phyloP scores from a whole-genome alignment of 2,329 filamentous ascomycete genomes.

The Sordariomycetes sp. region DNA sequence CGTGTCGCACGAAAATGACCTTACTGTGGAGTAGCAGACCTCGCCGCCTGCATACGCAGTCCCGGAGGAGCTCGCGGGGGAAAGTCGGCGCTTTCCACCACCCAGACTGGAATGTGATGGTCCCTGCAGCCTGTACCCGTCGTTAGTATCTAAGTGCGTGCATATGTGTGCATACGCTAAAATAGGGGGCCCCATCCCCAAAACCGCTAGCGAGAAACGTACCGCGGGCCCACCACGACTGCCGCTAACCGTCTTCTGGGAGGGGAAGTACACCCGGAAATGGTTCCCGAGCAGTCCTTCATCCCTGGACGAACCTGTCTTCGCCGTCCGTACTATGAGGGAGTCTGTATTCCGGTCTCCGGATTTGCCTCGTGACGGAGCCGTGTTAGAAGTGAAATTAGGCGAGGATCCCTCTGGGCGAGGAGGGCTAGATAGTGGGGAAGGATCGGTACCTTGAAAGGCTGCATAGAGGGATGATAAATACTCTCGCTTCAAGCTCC shows the following conservation, averaged over 20 bases:
- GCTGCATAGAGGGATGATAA: constrained; percentile 42
- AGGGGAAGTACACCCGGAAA: constrained; percentile 73
- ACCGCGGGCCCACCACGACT: constrained; percentile 52
- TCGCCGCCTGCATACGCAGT: constrained; percentile 57
- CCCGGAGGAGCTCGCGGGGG: constrained; percentile 56
- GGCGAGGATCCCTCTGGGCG: not conserved
- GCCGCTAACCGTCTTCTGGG: constrained; percentile 48
- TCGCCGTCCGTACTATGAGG: not conserved
- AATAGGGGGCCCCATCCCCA: not conserved
- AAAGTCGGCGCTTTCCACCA: constrained; percentile 63
- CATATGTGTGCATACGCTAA: not conserved
- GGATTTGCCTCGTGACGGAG: constrained; percentile 19
- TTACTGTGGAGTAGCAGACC: constrained; percentile 87
- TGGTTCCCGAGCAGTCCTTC: constrained; percentile 22
- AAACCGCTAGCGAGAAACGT: constrained; percentile 14
- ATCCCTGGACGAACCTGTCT: constrained; percentile 13
- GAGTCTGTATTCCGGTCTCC: constrained; percentile 30
- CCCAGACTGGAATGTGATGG: constrained; percentile 63
- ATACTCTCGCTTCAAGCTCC: constrained; percentile 57
- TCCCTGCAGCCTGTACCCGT: constrained; percentile 55
- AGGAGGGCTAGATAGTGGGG: not conserved
- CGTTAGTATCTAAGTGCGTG: not conserved
- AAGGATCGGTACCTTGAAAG: constrained; percentile 32
- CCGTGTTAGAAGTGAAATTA: not conserved
- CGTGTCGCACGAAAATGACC: constrained; percentile 38